phyloP scores from a whole-genome alignment of 1,284 basidiomycete genomes.

The Moniliophthora roreri region DNA sequence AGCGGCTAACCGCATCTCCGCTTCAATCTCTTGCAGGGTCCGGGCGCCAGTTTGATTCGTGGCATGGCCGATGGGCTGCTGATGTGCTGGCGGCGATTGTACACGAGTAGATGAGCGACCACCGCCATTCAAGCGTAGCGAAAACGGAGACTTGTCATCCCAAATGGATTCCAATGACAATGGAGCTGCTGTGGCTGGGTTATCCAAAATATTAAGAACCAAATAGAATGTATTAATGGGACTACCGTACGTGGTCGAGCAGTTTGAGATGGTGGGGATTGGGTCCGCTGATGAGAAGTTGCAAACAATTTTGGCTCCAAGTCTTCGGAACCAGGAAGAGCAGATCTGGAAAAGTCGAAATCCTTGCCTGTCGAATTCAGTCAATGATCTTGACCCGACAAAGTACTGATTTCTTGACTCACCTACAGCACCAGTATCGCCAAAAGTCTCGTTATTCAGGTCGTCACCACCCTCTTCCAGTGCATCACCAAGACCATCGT shows the following conservation, averaged over 20 bases:
- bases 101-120: slow-evolving; percentile 33
- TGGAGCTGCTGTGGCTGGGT: slow-evolving; percentile 26
- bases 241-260: slow-evolving; percentile 15
- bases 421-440: slow-evolving; percentile 69
- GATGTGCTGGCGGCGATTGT: slow-evolving; percentile 27
- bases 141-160: slow-evolving; percentile 78
- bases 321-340: slow-evolving; percentile 28
- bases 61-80: slow-evolving; percentile 32
- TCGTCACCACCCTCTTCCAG: slow-evolving; percentile 90
- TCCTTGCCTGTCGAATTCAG: slow-evolving; percentile 68
- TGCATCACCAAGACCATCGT: slow-evolving; percentile 87
- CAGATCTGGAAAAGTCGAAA: slow-evolving; percentile 81
- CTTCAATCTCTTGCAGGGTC: slow-evolving; percentile 92
- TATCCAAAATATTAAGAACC: neutral
- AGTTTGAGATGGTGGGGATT: slow-evolving; percentile 2
- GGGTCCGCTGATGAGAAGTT: neutral
- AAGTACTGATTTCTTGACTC: slow-evolving; percentile 27
- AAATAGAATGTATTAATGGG: slow-evolving; percentile 13
- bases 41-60: slow-evolving; percentile 50
- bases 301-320: neutral
- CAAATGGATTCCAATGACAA: slow-evolving; percentile 72
- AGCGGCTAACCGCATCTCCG: slow-evolving; percentile 74
- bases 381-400: slow-evolving; percentile 8
- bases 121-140: slow-evolving; percentile 54
- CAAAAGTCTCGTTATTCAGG: slow-evolving; percentile 96